Evolutionary conservation across 148 eudicot species (phyloP).

Genomic region (Selenicereus undatus): DNA sequence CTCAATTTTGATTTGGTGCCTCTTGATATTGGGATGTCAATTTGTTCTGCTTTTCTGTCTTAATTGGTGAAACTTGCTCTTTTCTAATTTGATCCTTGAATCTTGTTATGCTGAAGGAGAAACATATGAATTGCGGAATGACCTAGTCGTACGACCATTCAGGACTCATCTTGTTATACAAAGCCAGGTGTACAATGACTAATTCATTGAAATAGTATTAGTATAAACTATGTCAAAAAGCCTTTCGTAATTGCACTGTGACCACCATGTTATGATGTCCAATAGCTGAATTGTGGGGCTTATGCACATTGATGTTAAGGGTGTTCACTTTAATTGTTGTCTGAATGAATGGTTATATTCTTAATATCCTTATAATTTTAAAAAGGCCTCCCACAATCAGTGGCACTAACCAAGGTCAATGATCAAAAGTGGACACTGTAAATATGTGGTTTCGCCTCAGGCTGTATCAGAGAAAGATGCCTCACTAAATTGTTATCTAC

Average conservation of each 20-base stretch:
- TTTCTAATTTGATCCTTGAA: slow-evolving; percentile 1
- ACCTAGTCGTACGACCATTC: slow-evolving; percentile 94
- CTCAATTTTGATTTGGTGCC: slow-evolving; percentile 83
- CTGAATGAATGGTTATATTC: not conserved
- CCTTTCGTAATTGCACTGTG: too few relatives aligned
- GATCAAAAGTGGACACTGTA: not conserved
- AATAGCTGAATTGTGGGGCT: not conserved
- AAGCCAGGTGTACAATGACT: slow-evolving; percentile 68
- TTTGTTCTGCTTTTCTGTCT: not conserved
- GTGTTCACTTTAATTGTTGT: not conserved
- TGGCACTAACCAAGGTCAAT: not conserved
- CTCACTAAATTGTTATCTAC: not conserved
- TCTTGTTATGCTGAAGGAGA: slow-evolving; percentile 52
- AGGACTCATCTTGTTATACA: slow-evolving; percentile 85
- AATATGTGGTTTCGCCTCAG: too few relatives aligned
- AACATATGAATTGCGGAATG: slow-evolving; percentile 79
- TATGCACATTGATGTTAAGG: not conserved
- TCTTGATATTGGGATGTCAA: slow-evolving; percentile 67
- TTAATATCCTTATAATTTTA: not conserved
- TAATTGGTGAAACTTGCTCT: not conserved
- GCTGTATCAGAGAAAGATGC: not conserved
- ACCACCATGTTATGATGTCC: not conserved
- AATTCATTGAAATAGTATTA: not conserved
- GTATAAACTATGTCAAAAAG: not conserved
- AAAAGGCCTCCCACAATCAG: not conserved